These are phyloP conservation scores for Solanum etuberosum DNA, from an alignment of 257 asterid genomes.

Conservation along the genomic window DNA sequence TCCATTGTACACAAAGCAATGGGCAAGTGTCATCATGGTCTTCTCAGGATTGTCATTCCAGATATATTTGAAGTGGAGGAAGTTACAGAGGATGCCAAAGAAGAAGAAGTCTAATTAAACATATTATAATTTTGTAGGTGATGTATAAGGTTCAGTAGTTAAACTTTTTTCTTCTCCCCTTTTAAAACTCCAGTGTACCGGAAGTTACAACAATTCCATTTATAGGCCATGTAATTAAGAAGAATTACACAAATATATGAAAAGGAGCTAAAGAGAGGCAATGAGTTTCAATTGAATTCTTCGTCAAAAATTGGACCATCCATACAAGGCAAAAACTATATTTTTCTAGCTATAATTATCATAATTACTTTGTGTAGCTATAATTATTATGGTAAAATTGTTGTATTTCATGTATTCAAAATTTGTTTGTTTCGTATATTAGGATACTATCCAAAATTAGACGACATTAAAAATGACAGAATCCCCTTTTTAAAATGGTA, in stretches of 20 bases:
- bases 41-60: constrained; percentile 84
- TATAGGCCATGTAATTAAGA: background rate
- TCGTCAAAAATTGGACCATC: no score
- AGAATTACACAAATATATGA: background rate
- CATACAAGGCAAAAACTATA: no score
- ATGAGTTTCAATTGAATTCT: no score
- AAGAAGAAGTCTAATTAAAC: constrained; percentile 54
- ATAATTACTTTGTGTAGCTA: no score
- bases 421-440: no score
- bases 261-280: no score
- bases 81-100: constrained; percentile 51
- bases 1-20: constrained; percentile 68
- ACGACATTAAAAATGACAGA: no score
- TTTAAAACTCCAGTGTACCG: background rate
- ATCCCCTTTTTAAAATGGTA: no score
- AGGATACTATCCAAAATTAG: no score
- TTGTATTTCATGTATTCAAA: no score
- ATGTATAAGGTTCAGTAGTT: background rate
- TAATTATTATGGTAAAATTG: no score
- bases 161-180: background rate
- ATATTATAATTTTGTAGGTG: background rate
- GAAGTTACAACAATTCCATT: background rate
- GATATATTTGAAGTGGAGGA: constrained; percentile 80
- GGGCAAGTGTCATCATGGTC: constrained; percentile 85
- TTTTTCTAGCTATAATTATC: no score